A percentile compares a stretch with the other conserved stretches of the same genome.
Evolutionary conservation across 2,329 filamentous ascomycete genomes (phyloP).

Genomic region (Colletotrichum phormii): DNA sequence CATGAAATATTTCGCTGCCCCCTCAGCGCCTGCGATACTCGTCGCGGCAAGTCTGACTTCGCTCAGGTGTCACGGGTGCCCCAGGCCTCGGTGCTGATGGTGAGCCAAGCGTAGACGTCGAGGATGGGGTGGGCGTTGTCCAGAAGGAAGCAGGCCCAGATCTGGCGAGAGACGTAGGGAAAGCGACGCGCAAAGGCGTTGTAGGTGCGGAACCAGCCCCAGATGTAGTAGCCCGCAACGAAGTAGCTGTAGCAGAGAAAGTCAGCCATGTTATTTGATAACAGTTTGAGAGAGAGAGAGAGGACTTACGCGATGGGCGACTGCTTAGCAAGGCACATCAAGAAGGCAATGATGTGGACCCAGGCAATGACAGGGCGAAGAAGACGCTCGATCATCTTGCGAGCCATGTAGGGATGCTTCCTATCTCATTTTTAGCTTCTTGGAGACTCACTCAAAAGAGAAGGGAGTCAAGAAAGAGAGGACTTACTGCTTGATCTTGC

Average conservation of each 20-base stretch:
- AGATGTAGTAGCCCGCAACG: conserved; percentile 23
- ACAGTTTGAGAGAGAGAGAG: too few species aligned
- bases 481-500: conserved; percentile 11
- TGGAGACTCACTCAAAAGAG: not conserved
- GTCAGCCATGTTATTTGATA: not conserved
- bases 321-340: not conserved
- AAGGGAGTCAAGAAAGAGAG: fast-evolving
- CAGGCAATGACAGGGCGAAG: conserved; percentile 24
- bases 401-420: conserved; percentile 34
- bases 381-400: conserved; percentile 35
- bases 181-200: conserved; percentile 19
- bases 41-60: not conserved
- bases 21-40: not conserved
- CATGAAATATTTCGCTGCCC: not conserved
- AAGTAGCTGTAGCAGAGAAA: not conserved
- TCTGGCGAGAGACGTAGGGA: conserved; percentile 11
- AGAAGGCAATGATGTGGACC: conserved; percentile 25
- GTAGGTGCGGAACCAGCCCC: conserved; percentile 16
- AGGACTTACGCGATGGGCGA: conserved; percentile 18
- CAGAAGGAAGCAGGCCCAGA: conserved; percentile 29
- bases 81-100: conserved; percentile 23
- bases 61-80: conserved; percentile 17
- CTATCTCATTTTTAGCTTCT: not conserved
- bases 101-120: conserved; percentile 32
- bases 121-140: conserved; percentile 29